A percentile compares a stretch with the other conserved stretches of the same genome.
Evolutionary conservation across 257 asterid genomes (phyloP).

Genomic region (Parsonsia alboflavescens): DNA sequence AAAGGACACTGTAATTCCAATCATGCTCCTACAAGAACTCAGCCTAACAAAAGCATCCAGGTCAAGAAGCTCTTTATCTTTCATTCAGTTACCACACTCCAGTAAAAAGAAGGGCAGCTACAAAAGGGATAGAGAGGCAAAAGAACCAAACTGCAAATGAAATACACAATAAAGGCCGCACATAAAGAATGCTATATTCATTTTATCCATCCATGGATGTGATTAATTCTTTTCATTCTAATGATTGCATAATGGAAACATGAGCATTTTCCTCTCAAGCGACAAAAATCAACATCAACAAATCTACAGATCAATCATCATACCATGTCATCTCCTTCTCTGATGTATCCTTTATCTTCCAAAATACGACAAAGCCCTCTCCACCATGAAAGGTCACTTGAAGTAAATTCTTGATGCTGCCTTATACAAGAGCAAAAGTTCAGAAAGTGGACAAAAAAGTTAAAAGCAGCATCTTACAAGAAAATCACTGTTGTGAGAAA

Average conservation of each 20-base stretch:
- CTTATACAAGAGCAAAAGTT: constrained; percentile 10
- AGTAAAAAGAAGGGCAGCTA: background rate
- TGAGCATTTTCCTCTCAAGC: background rate
- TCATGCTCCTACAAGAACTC: no score
- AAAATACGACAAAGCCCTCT: constrained; percentile 65
- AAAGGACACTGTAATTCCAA: no score
- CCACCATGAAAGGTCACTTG: constrained; percentile 74
- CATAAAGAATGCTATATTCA: background rate
- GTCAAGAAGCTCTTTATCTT: background rate
- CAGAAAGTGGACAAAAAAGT: constrained; percentile 1
- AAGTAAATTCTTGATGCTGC: constrained; percentile 50
- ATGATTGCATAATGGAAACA: background rate
- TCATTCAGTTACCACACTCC: background rate
- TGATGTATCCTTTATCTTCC: constrained; percentile 54
- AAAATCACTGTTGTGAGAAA: background rate
- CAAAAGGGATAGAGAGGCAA: background rate
- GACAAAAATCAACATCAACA: background rate
- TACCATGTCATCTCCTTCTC: constrained; percentile 65
- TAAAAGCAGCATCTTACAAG: background rate
- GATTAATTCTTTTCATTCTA: background rate
- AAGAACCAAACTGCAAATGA: background rate
- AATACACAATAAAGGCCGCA: background rate
- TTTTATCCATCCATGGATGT: background rate
- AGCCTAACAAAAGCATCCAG: background rate
- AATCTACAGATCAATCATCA: constrained; percentile 16